Evolutionary conservation across 306 rosid genomes (phyloP).

Genomic region (Pachyrhizus erosus): DNA sequence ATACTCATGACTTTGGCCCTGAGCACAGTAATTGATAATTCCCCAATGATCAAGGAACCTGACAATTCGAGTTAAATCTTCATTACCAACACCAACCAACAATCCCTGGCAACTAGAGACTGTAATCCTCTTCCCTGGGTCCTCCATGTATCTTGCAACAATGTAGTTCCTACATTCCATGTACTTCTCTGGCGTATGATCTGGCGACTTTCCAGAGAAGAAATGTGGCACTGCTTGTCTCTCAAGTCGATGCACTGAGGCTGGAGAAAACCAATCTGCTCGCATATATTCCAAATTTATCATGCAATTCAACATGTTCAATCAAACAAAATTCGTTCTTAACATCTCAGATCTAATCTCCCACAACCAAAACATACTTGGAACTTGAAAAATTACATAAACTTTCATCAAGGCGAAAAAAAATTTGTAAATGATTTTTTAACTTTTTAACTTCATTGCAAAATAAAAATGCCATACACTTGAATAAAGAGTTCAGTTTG

Average conservation of each 20-base stretch:
- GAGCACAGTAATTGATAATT: constrained; percentile 14
- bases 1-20: background rate
- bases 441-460: background rate
- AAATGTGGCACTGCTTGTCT: constrained; percentile 13
- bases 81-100: background rate
- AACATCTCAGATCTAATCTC: background rate
- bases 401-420: background rate
- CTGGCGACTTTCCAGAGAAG: constrained; percentile 9
- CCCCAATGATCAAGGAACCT: constrained; percentile 22
- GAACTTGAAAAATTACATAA: background rate
- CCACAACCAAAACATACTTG: background rate
- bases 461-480: background rate
- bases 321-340: background rate
- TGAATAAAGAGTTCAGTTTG: background rate
- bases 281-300: background rate
- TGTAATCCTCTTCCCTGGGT: background rate
- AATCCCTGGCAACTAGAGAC: background rate
- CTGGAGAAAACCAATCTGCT: constrained; percentile 19
- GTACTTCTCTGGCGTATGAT: constrained; percentile 2
- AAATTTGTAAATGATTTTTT: background rate
- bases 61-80: constrained; percentile 7
- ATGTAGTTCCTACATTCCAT: constrained; percentile 5
- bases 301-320: background rate
- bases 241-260: constrained; percentile 13
- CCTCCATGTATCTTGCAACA: constrained; percentile 15